A percentile compares a stretch with the other conserved stretches of the same genome.
phyloP scores from a whole-genome alignment of 352 stramenopile genomes.

The Phytophthora cryptogea region DNA sequence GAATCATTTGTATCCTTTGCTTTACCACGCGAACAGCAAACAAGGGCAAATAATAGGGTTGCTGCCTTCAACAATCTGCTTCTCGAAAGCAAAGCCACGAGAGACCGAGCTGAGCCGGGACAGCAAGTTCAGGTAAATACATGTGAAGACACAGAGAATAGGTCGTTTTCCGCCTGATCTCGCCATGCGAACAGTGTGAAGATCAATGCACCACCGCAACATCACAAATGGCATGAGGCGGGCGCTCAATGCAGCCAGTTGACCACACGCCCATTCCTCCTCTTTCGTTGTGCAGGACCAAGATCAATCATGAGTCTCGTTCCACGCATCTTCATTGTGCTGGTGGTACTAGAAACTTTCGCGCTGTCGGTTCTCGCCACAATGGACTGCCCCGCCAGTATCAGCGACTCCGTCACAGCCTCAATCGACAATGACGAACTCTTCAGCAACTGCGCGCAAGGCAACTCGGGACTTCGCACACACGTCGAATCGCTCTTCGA shows the following conservation, averaged over 20 bases:
- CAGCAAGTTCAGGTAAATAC: too few relatives aligned
- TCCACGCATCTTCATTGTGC: not conserved
- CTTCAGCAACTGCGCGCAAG: slow-evolving; percentile 10
- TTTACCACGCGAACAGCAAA: slow-evolving; percentile 2
- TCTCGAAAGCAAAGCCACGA: not conserved
- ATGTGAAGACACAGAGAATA: not conserved
- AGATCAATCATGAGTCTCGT: not conserved
- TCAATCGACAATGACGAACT: slow-evolving; percentile 7
- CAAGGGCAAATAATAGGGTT: too few relatives aligned
- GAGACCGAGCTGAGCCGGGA: not conserved
- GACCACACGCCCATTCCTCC: not conserved
- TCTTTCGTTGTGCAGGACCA: not conserved
- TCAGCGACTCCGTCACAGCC: slow-evolving; percentile 2
- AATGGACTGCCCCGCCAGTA: not conserved
- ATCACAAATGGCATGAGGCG: not conserved
- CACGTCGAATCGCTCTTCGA: slow-evolving; percentile 12
- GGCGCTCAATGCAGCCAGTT: not conserved
- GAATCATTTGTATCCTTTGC: slow-evolving; percentile 5
- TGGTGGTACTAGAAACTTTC: not conserved
- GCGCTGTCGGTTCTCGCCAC: not conserved
- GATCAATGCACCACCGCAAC: not conserved
- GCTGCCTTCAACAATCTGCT: too few relatives aligned
- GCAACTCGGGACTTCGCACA: not conserved
- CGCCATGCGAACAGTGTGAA: not conserved
- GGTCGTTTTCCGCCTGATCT: not conserved